phyloP scores from a whole-genome alignment of 2,329 filamentous ascomycete genomes.

The Exophiala sp. region DNA sequence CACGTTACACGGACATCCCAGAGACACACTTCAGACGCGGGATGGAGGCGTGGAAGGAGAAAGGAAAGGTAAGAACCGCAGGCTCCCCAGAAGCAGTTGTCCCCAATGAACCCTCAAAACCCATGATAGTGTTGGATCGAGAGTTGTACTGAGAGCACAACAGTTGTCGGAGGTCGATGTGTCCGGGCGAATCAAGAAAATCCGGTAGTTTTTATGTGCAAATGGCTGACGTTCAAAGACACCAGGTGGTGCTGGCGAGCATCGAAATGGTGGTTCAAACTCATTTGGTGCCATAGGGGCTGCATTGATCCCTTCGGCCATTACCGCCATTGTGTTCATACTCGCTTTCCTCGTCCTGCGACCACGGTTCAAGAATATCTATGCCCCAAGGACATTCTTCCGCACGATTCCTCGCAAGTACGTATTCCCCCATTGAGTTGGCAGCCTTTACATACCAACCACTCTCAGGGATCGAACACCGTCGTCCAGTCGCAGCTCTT shows the following conservation, averaged over 20 bases:
- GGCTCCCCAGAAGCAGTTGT: no score
- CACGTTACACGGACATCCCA: no score
- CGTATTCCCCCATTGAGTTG: neutral
- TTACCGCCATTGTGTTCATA: conserved; percentile 45
- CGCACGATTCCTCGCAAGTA: conserved; percentile 34
- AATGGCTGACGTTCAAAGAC: conserved; percentile 8
- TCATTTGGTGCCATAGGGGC: conserved; percentile 50
- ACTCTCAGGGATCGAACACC: conserved; percentile 25
- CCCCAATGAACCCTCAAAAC: no score
- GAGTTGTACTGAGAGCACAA: neutral
- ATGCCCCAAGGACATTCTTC: conserved; percentile 40
- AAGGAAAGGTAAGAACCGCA: no score
- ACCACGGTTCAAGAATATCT: conserved; percentile 46
- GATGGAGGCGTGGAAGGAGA: no score
- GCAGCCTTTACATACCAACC: neutral
- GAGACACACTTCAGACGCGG: no score
- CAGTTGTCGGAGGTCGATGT: neutral
- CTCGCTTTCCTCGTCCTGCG: conserved; percentile 46
- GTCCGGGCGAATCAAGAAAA: neutral
- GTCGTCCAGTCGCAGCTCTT: conserved; percentile 20
- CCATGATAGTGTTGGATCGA: no score
- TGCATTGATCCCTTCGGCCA: conserved; percentile 46
- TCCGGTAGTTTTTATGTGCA: neutral
- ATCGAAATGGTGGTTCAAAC: conserved; percentile 37
- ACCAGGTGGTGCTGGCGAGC: conserved; percentile 15